A percentile compares a stretch with the other conserved stretches of the same genome.
Conservation (phyloP, 768 basidiomycete species). For the Omphalotus guepiniiformis region DNA sequence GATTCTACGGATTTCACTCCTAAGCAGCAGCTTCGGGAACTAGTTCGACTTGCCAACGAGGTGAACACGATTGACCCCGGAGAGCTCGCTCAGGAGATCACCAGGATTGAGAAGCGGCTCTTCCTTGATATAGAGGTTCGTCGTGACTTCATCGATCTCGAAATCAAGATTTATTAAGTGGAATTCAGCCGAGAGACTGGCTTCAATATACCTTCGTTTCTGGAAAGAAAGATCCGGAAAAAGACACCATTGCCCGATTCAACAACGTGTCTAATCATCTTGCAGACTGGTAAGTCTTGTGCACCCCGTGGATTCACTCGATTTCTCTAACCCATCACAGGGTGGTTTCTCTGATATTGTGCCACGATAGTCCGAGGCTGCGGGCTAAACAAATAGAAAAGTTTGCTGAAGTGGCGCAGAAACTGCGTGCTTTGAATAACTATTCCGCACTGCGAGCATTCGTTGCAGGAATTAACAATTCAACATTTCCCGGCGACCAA, state of each 20-base stretch:
- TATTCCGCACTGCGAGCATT: slow-evolving; percentile 91
- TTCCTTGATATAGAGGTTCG: slow-evolving; percentile 78
- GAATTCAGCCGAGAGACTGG: slow-evolving; percentile 78
- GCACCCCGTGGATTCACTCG: not conserved
- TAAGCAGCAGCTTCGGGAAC: slow-evolving; percentile 60
- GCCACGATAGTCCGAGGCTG: slow-evolving; percentile 71
- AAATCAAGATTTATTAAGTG: slow-evolving; percentile 5
- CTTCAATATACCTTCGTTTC: slow-evolving; percentile 71
- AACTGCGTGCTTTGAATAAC: slow-evolving; percentile 81
- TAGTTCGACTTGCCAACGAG: slow-evolving; percentile 54
- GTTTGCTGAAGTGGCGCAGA: slow-evolving; percentile 78
- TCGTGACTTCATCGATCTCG: slow-evolving; percentile 7
- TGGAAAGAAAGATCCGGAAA: slow-evolving; percentile 58
- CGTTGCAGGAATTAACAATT: slow-evolving; percentile 88
- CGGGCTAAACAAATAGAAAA: slow-evolving; percentile 86
- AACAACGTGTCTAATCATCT: slow-evolving; percentile 79
- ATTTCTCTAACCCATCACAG: slow-evolving; percentile 34
- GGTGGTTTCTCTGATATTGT: slow-evolving; percentile 88
- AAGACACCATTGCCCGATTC: slow-evolving; percentile 69
- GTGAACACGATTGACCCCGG: slow-evolving; percentile 52
- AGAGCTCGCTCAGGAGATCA: slow-evolving; percentile 84
- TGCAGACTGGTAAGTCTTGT: slow-evolving; percentile 63
- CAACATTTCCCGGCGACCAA: slow-evolving; percentile 72
- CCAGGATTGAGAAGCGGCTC: slow-evolving; percentile 60
- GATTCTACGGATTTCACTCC: slow-evolving; percentile 37